A percentile compares a stretch with the other conserved stretches of the same genome.
These are phyloP conservation scores for Pontederia crassipes DNA, from an alignment of 176 grass and related monocot genomes.

Conservation along the genomic window DNA sequence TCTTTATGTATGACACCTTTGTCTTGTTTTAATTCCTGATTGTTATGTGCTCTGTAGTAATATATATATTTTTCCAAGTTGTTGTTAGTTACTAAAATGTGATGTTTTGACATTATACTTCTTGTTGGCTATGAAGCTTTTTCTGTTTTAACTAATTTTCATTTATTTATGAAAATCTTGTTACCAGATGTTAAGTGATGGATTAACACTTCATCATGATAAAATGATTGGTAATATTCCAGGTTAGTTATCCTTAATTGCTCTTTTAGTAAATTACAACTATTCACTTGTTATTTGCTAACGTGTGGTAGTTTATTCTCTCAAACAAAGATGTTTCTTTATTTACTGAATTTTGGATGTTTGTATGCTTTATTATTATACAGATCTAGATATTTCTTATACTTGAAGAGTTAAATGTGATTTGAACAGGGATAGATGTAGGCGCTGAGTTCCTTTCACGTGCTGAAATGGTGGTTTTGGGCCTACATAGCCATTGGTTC, in stretches of 20 bases:
- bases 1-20: no score
- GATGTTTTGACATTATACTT: no score
- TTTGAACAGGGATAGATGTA: conserved; percentile 50
- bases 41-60: no score
- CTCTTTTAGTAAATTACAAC: not conserved
- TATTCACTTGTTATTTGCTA: not conserved
- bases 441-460: conserved; percentile 73
- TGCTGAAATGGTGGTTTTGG: conserved; percentile 87
- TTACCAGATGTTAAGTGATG: conserved; percentile 44
- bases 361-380: not conserved
- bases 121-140: no score
- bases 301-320: not conserved
- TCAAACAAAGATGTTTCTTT: no score
- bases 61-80: no score
- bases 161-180: no score
- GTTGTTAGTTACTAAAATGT: no score
- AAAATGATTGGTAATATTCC: conserved; percentile 47
- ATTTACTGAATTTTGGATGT: no score
- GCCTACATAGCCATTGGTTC: conserved; percentile 87
- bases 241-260: conserved; percentile 18
- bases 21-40: no score
- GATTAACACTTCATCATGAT: conserved; percentile 35
- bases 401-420: not conserved
- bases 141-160: no score
- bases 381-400: not conserved